These are phyloP conservation scores for Sisymbrium irio DNA, from an alignment of 345 rosid species.

Conservation along the genomic window DNA sequence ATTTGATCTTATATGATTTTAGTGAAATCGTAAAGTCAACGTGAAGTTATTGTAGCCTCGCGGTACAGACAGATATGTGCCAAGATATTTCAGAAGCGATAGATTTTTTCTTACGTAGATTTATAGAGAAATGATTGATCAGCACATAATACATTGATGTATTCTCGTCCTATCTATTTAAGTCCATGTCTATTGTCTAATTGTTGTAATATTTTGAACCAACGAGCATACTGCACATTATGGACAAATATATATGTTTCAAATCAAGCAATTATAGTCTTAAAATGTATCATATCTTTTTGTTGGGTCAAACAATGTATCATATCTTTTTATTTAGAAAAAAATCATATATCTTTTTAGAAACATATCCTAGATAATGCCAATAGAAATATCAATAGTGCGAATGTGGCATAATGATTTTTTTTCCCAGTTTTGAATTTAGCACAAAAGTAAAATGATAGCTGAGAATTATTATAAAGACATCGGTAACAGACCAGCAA, in stretches of 20 bases:
- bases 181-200: neutral
- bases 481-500: neutral
- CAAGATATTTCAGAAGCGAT: neutral
- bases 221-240: neutral
- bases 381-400: neutral
- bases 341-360: neutral
- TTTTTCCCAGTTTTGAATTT: neutral
- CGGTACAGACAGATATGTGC: neutral
- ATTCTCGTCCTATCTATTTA: neutral
- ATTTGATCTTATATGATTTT: neutral
- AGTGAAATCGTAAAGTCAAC: neutral
- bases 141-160: neutral
- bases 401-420: neutral
- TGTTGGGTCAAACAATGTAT: no score
- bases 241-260: neutral
- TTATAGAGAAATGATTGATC: neutral
- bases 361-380: neutral
- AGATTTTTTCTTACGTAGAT: neutral
- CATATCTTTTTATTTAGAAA: neutral
- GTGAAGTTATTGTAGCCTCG: neutral
- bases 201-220: neutral
- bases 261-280: neutral
- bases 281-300: no score
- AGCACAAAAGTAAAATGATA: neutral
- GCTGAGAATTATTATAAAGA: slow-evolving; percentile 3